These are phyloP conservation scores for Xerocomus spinulosus DNA, from an alignment of 768 basidiomycete genomes.

Conservation along the genomic window DNA sequence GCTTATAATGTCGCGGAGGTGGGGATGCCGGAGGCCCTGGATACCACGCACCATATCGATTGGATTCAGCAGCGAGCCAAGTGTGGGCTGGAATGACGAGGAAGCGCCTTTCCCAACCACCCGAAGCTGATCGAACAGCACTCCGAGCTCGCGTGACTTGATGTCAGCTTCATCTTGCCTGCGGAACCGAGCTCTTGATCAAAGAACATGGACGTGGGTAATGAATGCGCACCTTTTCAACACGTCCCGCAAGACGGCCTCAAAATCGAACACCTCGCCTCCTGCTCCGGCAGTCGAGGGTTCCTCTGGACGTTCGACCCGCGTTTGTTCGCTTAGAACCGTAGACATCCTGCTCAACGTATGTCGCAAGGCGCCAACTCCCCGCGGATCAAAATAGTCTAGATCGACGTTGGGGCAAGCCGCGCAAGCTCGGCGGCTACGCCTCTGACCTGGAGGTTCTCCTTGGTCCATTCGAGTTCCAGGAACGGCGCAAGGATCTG, in stretches of 20 bases:
- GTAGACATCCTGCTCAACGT: constrained; percentile 15
- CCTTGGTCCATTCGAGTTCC: neutral
- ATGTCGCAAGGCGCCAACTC: constrained; percentile 31
- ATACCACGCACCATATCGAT: constrained; percentile 40
- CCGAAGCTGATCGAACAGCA: constrained; percentile 52
- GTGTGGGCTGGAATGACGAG: constrained; percentile 50
- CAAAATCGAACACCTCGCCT: constrained; percentile 32
- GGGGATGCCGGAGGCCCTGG: constrained; percentile 51
- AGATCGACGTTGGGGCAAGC: constrained; percentile 35
- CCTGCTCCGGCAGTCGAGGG: neutral
- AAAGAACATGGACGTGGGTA: too few species aligned
- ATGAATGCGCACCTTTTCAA: constrained; percentile 19
- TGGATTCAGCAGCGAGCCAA: constrained; percentile 63
- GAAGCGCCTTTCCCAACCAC: constrained; percentile 58
- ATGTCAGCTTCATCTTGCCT: constrained; percentile 50
- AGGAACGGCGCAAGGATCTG: neutral
- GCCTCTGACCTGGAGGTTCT: neutral
- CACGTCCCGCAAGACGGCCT: constrained; percentile 22
- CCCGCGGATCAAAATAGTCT: constrained; percentile 52
- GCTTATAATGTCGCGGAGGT: constrained; percentile 49
- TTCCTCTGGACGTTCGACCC: neutral
- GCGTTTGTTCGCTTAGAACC: constrained; percentile 4
- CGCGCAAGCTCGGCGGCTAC: neutral
- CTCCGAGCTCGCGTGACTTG: constrained; percentile 52
- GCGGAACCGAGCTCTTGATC: neutral